phyloP scores from a whole-genome alignment of 176 grass and related monocot genomes.

The Luzula sylvatica region DNA sequence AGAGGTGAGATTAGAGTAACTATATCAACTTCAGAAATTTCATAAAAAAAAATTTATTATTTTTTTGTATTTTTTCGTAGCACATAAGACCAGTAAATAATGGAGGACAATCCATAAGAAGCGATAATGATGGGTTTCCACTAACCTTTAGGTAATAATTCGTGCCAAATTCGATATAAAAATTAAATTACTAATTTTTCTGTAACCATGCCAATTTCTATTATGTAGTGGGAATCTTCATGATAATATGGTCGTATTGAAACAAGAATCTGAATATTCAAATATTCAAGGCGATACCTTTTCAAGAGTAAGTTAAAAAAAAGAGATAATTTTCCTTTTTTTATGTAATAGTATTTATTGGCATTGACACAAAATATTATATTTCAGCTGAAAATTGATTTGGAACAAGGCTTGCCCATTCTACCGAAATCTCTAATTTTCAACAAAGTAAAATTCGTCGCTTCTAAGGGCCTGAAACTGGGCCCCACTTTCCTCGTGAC shows the following conservation, averaged over 20 bases:
- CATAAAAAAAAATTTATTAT: neutral
- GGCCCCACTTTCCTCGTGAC: slow-evolving; percentile 72
- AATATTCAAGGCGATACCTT: slow-evolving; percentile 61
- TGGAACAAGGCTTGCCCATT: slow-evolving; percentile 95
- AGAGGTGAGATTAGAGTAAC: slow-evolving; percentile 48
- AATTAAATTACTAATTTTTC: neutral
- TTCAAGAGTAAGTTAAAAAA: slow-evolving; percentile 82
- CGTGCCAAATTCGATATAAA: neutral
- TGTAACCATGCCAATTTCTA: neutral
- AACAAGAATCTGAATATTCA: slow-evolving; percentile 84
- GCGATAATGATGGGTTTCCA: slow-evolving; percentile 81
- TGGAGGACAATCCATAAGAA: slow-evolving; percentile 62
- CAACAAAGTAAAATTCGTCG: slow-evolving; percentile 74
- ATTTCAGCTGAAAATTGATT: slow-evolving; percentile 81
- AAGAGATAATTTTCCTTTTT: neutral
- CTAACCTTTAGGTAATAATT: slow-evolving; percentile 76
- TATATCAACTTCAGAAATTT: slow-evolving; percentile 6
- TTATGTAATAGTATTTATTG: slow-evolving; percentile 16
- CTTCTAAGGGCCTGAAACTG: slow-evolving; percentile 85
- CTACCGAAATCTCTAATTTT: slow-evolving; percentile 77
- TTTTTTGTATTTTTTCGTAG: slow-evolving; percentile 23
- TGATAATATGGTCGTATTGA: slow-evolving; percentile 98
- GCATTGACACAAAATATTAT: no score
- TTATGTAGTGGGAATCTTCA: slow-evolving; percentile 62
- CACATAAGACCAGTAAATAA: slow-evolving; percentile 81